Conservation (phyloP, 768 basidiomycete species). For the Trametes gibbosa region DNA sequence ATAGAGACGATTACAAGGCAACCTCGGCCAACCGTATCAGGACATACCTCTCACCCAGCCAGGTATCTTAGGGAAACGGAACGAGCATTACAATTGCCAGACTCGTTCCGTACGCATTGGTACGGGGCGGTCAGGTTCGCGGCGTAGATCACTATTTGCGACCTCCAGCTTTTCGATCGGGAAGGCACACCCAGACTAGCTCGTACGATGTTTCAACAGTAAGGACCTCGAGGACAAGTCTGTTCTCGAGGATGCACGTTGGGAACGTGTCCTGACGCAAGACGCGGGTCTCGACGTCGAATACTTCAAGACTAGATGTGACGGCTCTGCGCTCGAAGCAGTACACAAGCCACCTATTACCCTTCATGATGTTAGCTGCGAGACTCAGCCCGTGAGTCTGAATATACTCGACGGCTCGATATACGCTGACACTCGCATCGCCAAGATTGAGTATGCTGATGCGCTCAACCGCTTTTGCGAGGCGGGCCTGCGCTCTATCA, state of each 20-base stretch:
- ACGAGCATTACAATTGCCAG: too few species aligned
- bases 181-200: too few species aligned
- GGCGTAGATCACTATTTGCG: too few species aligned
- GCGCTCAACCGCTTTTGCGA: constrained; percentile 44
- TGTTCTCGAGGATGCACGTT: constrained; percentile 11
- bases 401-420: not conserved
- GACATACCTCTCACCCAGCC: too few species aligned
- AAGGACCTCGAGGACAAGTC: constrained; percentile 19
- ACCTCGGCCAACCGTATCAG: too few species aligned
- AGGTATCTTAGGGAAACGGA: too few species aligned
- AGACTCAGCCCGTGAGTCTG: constrained; percentile 12
- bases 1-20: too few species aligned
- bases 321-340: not conserved
- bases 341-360: not conserved
- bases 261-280: constrained; percentile 11
- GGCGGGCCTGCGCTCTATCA: constrained; percentile 45
- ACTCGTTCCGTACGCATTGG: too few species aligned
- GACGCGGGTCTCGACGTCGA: constrained; percentile 10
- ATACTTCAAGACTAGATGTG: constrained; percentile 16
- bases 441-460: constrained; percentile 42
- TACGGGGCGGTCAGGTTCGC: too few species aligned
- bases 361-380: constrained; percentile 9
- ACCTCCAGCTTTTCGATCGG: too few species aligned
- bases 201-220: too few species aligned
- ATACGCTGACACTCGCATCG: not conserved